Percentiles rank a stretch among this genome's conserved stretches.
Evolutionary conservation across 495 filamentous ascomycete species (phyloP).

Genomic region (Penicillium parvum): DNA sequence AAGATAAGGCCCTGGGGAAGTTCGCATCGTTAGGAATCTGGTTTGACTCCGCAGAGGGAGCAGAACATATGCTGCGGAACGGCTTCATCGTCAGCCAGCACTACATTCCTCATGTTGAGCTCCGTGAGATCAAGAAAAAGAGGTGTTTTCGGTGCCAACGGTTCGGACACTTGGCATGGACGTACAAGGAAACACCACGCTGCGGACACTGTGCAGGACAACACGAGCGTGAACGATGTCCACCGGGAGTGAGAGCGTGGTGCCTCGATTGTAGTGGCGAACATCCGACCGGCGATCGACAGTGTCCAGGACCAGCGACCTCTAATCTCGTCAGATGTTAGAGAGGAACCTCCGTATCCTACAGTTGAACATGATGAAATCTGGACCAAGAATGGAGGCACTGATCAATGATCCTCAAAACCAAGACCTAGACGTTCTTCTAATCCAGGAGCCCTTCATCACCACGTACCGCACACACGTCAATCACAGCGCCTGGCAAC

Average conservation of each 20-base stretch:
- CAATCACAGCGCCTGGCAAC: constrained; percentile 27
- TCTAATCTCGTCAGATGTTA: neutral
- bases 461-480: constrained; percentile 21
- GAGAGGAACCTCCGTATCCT: constrained; percentile 11
- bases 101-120: constrained; percentile 18
- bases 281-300: constrained; percentile 17
- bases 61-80: constrained; percentile 17
- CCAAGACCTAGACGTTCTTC: constrained; percentile 21
- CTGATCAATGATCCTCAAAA: constrained; percentile 26
- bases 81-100: constrained; percentile 20
- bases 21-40: constrained; percentile 18
- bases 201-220: constrained; percentile 23
- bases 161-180: constrained; percentile 27
- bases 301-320: constrained; percentile 8
- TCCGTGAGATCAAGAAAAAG: constrained; percentile 17
- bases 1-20: constrained; percentile 16
- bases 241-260: constrained; percentile 15
- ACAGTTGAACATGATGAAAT: constrained; percentile 30
- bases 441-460: constrained; percentile 25
- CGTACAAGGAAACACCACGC: constrained; percentile 24
- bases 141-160: constrained; percentile 24
- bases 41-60: constrained; percentile 21
- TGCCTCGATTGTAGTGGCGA: constrained; percentile 22
- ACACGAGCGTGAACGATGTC: constrained; percentile 18
- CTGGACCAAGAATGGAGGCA: constrained; percentile 22